These are phyloP conservation scores for Endoconidiophora polonica DNA, from an alignment of 2,329 filamentous ascomycete species.

Conservation along the genomic window DNA sequence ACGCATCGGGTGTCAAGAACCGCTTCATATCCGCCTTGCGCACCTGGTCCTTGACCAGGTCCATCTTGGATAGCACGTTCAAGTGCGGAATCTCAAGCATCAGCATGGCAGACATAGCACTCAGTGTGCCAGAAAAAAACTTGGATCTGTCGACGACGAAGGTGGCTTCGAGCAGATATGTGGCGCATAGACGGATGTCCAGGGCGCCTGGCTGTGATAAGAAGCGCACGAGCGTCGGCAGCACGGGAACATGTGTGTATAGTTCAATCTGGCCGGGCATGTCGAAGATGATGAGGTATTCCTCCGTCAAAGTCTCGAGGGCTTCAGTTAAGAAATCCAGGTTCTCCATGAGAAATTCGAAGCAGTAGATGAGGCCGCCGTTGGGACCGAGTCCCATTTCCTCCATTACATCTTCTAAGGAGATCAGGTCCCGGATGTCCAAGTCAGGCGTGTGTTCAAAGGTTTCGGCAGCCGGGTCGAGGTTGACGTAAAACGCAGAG, in stretches of 20 bases:
- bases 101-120: slow-evolving; percentile 97
- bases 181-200: slow-evolving; percentile 81
- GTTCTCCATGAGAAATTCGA: slow-evolving; percentile 89
- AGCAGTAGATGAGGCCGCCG: slow-evolving; percentile 87
- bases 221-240: slow-evolving; percentile 69
- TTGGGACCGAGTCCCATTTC: slow-evolving; percentile 83
- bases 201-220: slow-evolving; percentile 63
- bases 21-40: slow-evolving; percentile 75
- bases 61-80: slow-evolving; percentile 96
- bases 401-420: slow-evolving; percentile 90
- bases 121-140: slow-evolving; percentile 90
- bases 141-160: slow-evolving; percentile 93
- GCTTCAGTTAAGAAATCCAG: slow-evolving; percentile 79
- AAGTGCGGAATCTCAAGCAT: slow-evolving; percentile 96
- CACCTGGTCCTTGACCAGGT: slow-evolving; percentile 79
- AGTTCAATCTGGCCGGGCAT: slow-evolving; percentile 98
- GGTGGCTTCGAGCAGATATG: slow-evolving; percentile 87
- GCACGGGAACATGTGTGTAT: slow-evolving; percentile 88
- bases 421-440: slow-evolving; percentile 90
- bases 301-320: slow-evolving; percentile 73
- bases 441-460: slow-evolving; percentile 86
- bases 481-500: slow-evolving; percentile 96
- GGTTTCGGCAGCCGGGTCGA: slow-evolving; percentile 85
- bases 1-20: slow-evolving; percentile 74
- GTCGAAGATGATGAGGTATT: slow-evolving; percentile 94